Conservation (phyloP, 371 early-diverging fungal species). For the Rhizopus arrhizus region DNA sequence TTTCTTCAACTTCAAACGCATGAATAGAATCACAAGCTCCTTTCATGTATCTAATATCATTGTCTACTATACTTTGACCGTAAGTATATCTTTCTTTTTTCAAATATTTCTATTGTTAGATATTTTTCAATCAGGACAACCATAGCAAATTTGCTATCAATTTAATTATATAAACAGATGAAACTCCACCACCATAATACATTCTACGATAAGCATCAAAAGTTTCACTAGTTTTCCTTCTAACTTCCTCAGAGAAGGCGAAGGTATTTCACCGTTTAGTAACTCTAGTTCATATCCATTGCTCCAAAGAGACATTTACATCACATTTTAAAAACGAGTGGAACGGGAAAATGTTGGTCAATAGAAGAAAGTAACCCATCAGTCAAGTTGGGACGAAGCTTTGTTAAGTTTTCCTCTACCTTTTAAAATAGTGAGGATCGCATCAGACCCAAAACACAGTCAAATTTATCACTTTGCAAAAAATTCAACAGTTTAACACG, state of each 20-base stretch:
- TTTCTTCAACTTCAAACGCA: slow-evolving; percentile 88
- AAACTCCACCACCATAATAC: slow-evolving; percentile 95
- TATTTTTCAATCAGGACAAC: slow-evolving; percentile 95
- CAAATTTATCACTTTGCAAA: slow-evolving; percentile 64
- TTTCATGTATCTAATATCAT: slow-evolving; percentile 68
- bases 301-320: slow-evolving; percentile 90
- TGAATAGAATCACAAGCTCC: slow-evolving; percentile 99
- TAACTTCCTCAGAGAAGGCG: slow-evolving; percentile 79
- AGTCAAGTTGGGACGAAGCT: slow-evolving; percentile 81
- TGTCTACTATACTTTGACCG: slow-evolving; percentile 53
- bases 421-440: slow-evolving; percentile 93
- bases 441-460: slow-evolving; percentile 95
- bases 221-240: slow-evolving; percentile 94
- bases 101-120: slow-evolving; percentile 25
- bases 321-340: slow-evolving; percentile 54
- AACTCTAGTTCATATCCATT: slow-evolving; percentile 91
- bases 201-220: slow-evolving; percentile 95
- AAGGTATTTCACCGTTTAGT: slow-evolving; percentile 79
- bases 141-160: slow-evolving; percentile 89
- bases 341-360: slow-evolving; percentile 95
- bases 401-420: slow-evolving; percentile 84
- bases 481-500: no score
- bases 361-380: slow-evolving; percentile 90
- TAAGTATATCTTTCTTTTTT: background rate
- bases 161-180: slow-evolving; percentile 87